Evolutionary conservation across 1,139 yeast species (phyloP).

Genomic region (Zygoascus hellenicus): DNA sequence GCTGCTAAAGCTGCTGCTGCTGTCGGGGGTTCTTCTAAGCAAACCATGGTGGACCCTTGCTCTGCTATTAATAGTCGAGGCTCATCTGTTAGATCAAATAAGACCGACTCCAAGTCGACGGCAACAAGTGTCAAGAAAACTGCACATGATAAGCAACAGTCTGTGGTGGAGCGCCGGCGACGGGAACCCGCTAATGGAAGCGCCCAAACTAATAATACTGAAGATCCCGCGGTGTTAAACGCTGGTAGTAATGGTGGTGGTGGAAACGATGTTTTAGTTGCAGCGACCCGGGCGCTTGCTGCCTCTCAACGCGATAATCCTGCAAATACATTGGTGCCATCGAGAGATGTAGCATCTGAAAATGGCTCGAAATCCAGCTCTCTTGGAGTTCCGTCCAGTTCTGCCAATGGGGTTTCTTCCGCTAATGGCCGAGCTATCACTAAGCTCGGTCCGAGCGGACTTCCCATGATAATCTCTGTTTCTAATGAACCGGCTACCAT

Average conservation of each 20-base stretch:
- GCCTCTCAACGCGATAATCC: background rate
- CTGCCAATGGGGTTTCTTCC: background rate
- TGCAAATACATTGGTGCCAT: background rate
- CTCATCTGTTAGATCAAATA: too few species aligned
- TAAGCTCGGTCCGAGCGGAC: background rate
- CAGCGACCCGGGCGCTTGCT: slow-evolving; percentile 13
- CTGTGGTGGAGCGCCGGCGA: too few species aligned
- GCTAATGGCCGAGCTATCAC: background rate
- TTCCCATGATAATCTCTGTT: background rate
- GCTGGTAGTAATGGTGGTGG: too few species aligned
- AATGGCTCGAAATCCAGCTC: too few species aligned
- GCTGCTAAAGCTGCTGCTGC: slow-evolving; percentile 12
- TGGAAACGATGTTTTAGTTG: slow-evolving; percentile 7
- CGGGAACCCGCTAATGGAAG: too few species aligned
- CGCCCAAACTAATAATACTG: too few species aligned
- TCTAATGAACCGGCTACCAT: background rate
- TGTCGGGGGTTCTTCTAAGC: background rate
- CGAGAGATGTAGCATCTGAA: too few species aligned
- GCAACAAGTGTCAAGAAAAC: background rate
- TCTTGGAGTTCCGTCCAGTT: too few species aligned
- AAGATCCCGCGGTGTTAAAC: too few species aligned
- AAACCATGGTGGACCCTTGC: background rate
- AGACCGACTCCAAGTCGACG: background rate
- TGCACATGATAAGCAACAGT: too few species aligned
- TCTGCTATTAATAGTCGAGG: background rate